Percentiles rank a stretch among this genome's conserved stretches.
phyloP scores from a whole-genome alignment of 306 rosid species.

The Trifolium pratense region DNA sequence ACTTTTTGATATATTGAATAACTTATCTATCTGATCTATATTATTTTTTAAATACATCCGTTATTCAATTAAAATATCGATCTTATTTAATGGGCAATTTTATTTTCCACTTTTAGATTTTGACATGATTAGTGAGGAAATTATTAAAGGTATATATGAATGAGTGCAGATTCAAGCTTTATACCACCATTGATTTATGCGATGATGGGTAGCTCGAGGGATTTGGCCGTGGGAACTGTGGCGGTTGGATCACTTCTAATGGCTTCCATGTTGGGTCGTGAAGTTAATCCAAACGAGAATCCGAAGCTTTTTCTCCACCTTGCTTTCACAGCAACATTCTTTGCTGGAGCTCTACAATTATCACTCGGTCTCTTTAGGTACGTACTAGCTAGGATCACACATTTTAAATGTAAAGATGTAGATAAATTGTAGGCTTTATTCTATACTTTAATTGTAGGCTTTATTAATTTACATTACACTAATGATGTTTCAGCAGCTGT shows the following conservation, averaged over 20 bases:
- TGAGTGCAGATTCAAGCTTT: constrained; percentile 57
- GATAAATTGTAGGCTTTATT: too few species aligned
- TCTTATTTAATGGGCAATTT: too few species aligned
- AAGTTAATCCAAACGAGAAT: constrained; percentile 48
- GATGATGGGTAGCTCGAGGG: constrained; percentile 62
- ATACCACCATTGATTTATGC: constrained; percentile 57
- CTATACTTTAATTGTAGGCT: too few species aligned
- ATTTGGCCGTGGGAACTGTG: constrained; percentile 60
- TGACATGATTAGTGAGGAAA: background rate
- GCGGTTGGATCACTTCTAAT: constrained; percentile 59
- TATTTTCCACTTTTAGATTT: background rate
- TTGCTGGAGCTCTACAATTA: constrained; percentile 85
- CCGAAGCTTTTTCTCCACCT: constrained; percentile 82
- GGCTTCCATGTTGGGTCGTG: constrained; percentile 47
- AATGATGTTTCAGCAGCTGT: background rate
- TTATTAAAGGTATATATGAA: background rate
- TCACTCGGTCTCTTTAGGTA: constrained; percentile 83
- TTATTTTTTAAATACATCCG: too few species aligned
- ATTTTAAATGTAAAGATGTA: too few species aligned
- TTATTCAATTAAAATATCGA: too few species aligned
- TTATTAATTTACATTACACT: too few species aligned
- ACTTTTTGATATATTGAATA: too few species aligned
- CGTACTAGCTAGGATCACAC: constrained; percentile 59
- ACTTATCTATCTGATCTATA: too few species aligned
- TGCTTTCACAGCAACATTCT: constrained; percentile 89